Base-by-base conservation (phyloP, 805 yeast genomes). In the Metschnikowia baotianmanensis region DNA sequence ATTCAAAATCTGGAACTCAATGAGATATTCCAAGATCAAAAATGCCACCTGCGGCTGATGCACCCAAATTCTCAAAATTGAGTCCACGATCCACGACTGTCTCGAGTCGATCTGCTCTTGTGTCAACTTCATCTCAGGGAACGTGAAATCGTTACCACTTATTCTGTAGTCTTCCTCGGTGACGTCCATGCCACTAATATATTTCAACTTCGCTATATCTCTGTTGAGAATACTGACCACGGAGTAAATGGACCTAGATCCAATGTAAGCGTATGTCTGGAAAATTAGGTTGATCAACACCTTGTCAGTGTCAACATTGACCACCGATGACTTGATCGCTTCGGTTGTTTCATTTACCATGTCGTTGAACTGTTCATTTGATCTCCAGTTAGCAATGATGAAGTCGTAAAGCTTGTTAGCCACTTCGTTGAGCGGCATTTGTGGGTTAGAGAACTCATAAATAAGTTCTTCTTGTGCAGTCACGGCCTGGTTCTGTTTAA, bases 211-310 rank as follows among this genome's bases (percentile, higher is more conserved):
- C 36, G 57, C 62, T 28, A 68, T 51, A 43, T 69, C 75, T 41
- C 75, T 59, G 26, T 64, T 56, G 34, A 69, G 49, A 20, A 69
- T 61, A 45, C 68, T 62, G 11, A 69, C 71, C 23, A 67, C 70
- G 1, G 75, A 69, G 50, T 67, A 86, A 31, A 90, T 74, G 0
- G 97, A 90, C 57, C 97, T 76, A 34, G 88, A 83, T 11, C 98
- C 97, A 43, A 88, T 82, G 51, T 82, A 82, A 33, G 91, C 84
- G 37, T 87, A 72, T 0, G 83, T 71, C 55, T 86, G 91, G 53
- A 83, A 72, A 11, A 88, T 62, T 12, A 86, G 63, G 21, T 83
- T 77, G 13, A 85, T 67, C 26, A 82, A 59, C 40, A 83, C 62
- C 41, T 51, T 49, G 22, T 57, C 62, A 5, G 50, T 39, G 22